Evolutionary conservation across 768 basidiomycete genomes (phyloP), one percentile per base, ranked within the genome.

Genomic region (Pulveroboletus sp.): DNA sequence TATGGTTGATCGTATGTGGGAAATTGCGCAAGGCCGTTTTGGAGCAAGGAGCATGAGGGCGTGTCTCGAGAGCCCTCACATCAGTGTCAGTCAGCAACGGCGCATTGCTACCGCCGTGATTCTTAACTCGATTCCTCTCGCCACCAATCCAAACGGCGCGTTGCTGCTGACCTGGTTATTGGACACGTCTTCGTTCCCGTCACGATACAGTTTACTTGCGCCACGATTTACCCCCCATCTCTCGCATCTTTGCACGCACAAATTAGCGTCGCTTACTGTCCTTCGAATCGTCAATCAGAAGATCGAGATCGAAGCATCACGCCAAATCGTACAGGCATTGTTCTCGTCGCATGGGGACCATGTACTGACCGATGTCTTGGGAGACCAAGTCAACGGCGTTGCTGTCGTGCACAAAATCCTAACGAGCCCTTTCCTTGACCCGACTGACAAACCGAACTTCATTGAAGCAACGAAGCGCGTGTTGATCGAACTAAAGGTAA

Each of bases 21-120:
- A 98, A 72, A 79, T 99, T 46, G 95, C 93, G 0, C 95, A 97
- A 72, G 95, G 95, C 21, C 85, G 96, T 31, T 99, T 96, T 61
- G 96, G 96, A 47, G 96, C 96, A 40, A 86, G 96, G 43, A 94
- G 93, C 64, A 95, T 98, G 88, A 81, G 95, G 56, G 94, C 96
- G 10, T 96, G 94, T 66, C 77, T 98, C 17, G 96, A 98, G 69
- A 93, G 85, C 66, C 83, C 88, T 31, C 82, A 88, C 61, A 88
- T 95, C 39, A 91, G 80, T 21, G 56, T 88, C 50, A 91, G 85
- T 64, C 94, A 98, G 65, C 89, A 93, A 71, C 93, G 95, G 65
- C 91, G 94, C 31, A 86, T 97, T 57, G 93, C 93, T 9, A 90
- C 92, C 8, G 88, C 94, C 17, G 76, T 99, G 67, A 90, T 98